Evolutionary conservation across 1,139 yeast genomes (phyloP).

Genomic region (Kazachstania sp.): DNA sequence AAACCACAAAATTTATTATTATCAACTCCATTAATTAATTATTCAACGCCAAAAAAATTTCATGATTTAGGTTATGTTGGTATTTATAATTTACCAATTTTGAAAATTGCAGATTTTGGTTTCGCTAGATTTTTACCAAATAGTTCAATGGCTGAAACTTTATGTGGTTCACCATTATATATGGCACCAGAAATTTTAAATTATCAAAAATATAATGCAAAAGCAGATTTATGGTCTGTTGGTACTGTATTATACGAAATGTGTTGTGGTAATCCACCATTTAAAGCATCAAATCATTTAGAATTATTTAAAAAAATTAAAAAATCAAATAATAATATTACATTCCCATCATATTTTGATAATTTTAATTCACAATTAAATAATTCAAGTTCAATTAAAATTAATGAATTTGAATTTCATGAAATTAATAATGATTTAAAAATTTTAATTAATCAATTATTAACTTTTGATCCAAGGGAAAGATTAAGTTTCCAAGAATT

Average conservation of each 20-base stretch:
- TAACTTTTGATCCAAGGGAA: constrained; percentile 79
- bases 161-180: constrained; percentile 93
- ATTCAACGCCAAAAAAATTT: constrained; percentile 51
- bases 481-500: constrained; percentile 84
- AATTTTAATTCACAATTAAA: constrained; percentile 24
- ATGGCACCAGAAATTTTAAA: constrained; percentile 97
- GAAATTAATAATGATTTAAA: constrained; percentile 39
- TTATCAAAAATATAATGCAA: constrained; percentile 92
- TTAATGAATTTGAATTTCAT: not conserved
- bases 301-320: constrained; percentile 82
- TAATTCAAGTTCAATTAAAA: no score
- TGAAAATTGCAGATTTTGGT: constrained; percentile 95
- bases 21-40: constrained; percentile 56
- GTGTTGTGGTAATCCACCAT: constrained; percentile 93
- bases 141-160: constrained; percentile 89
- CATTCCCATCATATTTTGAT: constrained; percentile 53
- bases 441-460: constrained; percentile 59
- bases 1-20: constrained; percentile 86
- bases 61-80: constrained; percentile 55
- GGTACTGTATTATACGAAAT: constrained; percentile 94
- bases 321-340: constrained; percentile 64
- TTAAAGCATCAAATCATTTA: constrained; percentile 84
- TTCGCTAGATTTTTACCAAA: constrained; percentile 91
- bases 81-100: constrained; percentile 76
- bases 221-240: constrained; percentile 96